Percentiles rank a stretch among this genome's conserved stretches.
phyloP scores from a whole-genome alignment of 2,329 filamentous ascomycete species.

The Tolypocladium cylindrosporum region DNA sequence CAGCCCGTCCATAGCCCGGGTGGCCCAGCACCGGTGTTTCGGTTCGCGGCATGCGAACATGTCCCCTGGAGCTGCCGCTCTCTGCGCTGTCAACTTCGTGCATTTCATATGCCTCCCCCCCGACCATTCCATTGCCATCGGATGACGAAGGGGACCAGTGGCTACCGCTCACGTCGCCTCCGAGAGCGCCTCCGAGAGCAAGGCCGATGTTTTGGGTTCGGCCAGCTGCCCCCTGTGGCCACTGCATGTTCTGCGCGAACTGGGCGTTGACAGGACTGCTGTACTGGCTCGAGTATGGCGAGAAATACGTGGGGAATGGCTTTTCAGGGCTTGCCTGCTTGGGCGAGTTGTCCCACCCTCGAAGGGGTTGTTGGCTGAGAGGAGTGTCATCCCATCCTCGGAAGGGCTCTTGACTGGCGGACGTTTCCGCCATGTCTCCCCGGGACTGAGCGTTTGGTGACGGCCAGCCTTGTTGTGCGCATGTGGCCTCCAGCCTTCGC shows the following conservation, averaged over 20 bases:
- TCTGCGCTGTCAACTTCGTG: constrained; percentile 20
- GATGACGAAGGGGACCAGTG: constrained; percentile 2
- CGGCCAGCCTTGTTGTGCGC: constrained; percentile 31
- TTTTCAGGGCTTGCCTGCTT: constrained; percentile 31
- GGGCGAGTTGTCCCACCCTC: constrained; percentile 44
- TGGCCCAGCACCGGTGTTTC: constrained; percentile 34
- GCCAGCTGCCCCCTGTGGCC: constrained; percentile 19
- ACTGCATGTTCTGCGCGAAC: constrained; percentile 23
- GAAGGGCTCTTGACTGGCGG: constrained; percentile 43
- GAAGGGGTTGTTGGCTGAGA: constrained; percentile 40
- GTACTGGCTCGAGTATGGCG: constrained; percentile 50
- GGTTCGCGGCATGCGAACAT: constrained; percentile 10
- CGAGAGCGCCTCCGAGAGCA: constrained; percentile 3
- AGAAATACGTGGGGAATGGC: constrained; percentile 39
- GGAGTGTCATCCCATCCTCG: constrained; percentile 46
- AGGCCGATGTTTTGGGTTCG: constrained; percentile 9
- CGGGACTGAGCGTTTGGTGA: constrained; percentile 14
- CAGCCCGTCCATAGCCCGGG: constrained; percentile 33
- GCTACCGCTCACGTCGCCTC: background rate
- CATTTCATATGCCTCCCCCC: constrained; percentile 37
- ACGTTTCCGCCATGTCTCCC: constrained; percentile 24
- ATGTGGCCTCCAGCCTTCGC: constrained; percentile 32
- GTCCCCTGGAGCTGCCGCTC: constrained; percentile 13
- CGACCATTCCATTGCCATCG: constrained; percentile 32
- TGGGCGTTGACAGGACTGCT: constrained; percentile 43